Base-by-base conservation (phyloP, 2,329 filamentous ascomycete genomes). In the Fusarium haematococcum region DNA sequence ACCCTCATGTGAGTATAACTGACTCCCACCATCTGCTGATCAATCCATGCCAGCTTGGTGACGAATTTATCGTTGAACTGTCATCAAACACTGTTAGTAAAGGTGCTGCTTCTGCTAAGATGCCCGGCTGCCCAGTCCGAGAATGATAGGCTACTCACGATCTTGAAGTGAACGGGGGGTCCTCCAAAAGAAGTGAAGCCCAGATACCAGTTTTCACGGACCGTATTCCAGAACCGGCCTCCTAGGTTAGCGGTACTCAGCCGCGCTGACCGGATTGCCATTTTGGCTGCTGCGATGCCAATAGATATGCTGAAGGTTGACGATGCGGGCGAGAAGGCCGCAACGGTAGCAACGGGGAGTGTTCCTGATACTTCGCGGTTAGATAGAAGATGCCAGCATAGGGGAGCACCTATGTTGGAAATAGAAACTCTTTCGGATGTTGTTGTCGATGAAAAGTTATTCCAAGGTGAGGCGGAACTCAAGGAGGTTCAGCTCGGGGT, bases 11-110 rank as follows among this genome's bases (percentile, higher is more conserved):
- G 8, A 25, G 9, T 20, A 20, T 20, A 20, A 20, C 20, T 20
- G 20, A 1, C 1, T 7, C 63, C 4, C 79, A 92, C 91, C 67
- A 91, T 87, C 76, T 93, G 90, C 64, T 94, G 91, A 79, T 93
- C 91, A 33, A 94, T 87, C 92, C 92, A 94, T 78, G 84, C 80
- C 39, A 87, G 79, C 54, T 89, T 87, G 1, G 86, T 84, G 0
- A 93, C 90, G 75, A 93, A 94, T 48, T 88, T 76, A 3, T 77
- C 74, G 10, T 75, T 69, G 0, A 77, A 75, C 74, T 25, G 5
- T 25, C 23, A 25, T 25, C 25, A 25, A 25, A 25, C 25, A 25
- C 25, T 25, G 25, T 25, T 25, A 25, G 25, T 25, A 25, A 25
- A 25, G 25, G 25, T 25, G 5, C 25, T 25, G 25, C 2, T 25